Evolutionary conservation across 805 yeast genomes (phyloP).

Genomic region (Candida parachauliodes): DNA sequence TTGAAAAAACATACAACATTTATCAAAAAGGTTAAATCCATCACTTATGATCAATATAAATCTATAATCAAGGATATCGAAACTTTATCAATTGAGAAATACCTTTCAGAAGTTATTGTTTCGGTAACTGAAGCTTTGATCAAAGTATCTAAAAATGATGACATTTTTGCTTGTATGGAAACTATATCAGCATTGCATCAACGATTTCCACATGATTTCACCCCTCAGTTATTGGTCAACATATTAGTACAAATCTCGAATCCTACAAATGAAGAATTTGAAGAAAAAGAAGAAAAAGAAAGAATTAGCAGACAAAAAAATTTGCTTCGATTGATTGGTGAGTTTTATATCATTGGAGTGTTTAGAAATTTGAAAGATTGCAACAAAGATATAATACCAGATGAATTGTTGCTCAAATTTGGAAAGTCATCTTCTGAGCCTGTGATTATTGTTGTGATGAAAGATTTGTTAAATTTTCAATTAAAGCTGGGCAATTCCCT

Average conservation of each 20-base stretch:
- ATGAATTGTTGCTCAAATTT: constrained; percentile 31
- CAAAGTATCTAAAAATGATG: constrained; percentile 51
- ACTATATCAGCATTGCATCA: constrained; percentile 73
- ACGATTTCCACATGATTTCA: constrained; percentile 55
- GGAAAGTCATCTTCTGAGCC: constrained; percentile 20
- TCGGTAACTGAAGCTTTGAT: constrained; percentile 61
- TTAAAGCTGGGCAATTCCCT: constrained; percentile 27
- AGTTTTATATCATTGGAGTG: constrained; percentile 55
- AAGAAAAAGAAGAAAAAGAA: constrained; percentile 43
- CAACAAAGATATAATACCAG: constrained; percentile 40
- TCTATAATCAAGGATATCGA: constrained; percentile 57
- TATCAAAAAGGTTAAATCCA: constrained; percentile 62
- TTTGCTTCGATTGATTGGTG: constrained; percentile 51
- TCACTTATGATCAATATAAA: constrained; percentile 48
- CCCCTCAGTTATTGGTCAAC: constrained; percentile 44
- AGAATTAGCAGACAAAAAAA: constrained; percentile 42
- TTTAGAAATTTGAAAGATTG: constrained; percentile 45
- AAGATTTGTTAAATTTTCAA: constrained; percentile 27
- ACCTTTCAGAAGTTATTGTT: constrained; percentile 63
- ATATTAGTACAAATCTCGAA: constrained; percentile 39
- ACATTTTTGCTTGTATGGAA: constrained; percentile 61
- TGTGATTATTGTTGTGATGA: constrained; percentile 22
- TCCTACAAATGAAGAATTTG: constrained; percentile 16
- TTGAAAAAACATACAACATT: constrained; percentile 80
- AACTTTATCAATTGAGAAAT: constrained; percentile 66